A percentile compares a stretch with the other conserved stretches of the same genome.
phyloP scores from a whole-genome alignment of 2,329 filamentous ascomycete genomes.

The Ophiostoma australiae region DNA sequence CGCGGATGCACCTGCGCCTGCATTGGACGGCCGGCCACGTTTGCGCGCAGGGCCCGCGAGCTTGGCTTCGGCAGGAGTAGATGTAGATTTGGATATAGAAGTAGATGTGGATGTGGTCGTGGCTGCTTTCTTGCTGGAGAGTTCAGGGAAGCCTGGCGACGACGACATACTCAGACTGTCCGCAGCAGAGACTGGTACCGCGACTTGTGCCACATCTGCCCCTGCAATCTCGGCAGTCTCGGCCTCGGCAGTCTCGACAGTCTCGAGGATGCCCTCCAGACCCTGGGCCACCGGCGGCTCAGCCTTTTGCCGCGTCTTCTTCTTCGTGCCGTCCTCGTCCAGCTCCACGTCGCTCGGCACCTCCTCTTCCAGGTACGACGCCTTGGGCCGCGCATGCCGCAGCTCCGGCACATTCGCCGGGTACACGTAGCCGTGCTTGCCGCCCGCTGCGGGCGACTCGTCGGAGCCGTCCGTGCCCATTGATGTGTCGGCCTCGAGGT shows the following conservation, averaged over 20 bases:
- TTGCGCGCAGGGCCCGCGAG: slow-evolving; percentile 22
- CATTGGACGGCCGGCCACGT: slow-evolving; percentile 22
- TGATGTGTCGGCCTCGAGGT: slow-evolving; percentile 14
- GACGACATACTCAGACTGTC: neutral
- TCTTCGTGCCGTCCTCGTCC: slow-evolving; percentile 14
- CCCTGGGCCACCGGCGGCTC: neutral
- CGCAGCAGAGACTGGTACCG: neutral
- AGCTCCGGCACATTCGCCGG: slow-evolving; percentile 24
- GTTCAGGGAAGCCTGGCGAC: neutral
- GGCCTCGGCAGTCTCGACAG: neutral
- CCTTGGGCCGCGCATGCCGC: slow-evolving; percentile 24
- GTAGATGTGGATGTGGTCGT: neutral
- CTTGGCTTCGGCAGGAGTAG: neutral
- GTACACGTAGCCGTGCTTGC: neutral
- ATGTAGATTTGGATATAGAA: too few species aligned
- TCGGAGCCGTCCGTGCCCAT: slow-evolving; percentile 23
- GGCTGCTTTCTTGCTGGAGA: neutral
- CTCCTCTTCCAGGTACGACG: slow-evolving; percentile 23
- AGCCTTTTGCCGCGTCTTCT: slow-evolving; percentile 14
- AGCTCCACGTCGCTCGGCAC: slow-evolving; percentile 22
- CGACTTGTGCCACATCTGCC: neutral
- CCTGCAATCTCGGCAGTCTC: neutral
- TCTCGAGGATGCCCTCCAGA: slow-evolving; percentile 1
- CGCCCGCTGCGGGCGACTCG: slow-evolving; percentile 7
- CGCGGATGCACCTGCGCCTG: neutral